These are phyloP conservation scores for Metarhizium album DNA, from an alignment of 2,329 filamentous ascomycete species.

Conservation along the genomic window DNA sequence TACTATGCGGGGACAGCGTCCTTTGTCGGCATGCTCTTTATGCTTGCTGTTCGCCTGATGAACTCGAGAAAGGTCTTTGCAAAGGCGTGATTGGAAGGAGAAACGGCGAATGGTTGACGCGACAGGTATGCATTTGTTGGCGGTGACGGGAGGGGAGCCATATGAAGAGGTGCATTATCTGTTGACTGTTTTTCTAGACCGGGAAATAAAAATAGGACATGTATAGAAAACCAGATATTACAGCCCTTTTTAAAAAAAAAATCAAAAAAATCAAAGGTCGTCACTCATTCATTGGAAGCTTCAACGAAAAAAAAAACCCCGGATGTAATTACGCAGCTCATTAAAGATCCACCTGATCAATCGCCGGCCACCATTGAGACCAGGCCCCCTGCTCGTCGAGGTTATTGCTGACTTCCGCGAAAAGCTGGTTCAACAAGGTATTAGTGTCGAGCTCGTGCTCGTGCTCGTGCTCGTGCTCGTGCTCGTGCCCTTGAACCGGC, in stretches of 20 bases:
- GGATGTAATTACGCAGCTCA: background rate
- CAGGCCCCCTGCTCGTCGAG: conserved; percentile 17
- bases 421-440: conserved; percentile 13
- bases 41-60: conserved; percentile 8
- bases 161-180: background rate
- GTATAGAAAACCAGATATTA: no score
- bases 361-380: conserved; percentile 18
- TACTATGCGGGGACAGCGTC: conserved; percentile 18
- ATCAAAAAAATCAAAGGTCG: no score
- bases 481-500: background rate
- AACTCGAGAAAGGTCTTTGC: conserved; percentile 2
- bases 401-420: conserved; percentile 16
- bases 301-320: no score
- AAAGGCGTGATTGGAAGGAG: conserved; percentile 3
- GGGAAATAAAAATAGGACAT: no score
- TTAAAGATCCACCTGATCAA: conserved; percentile 12
- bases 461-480: no score
- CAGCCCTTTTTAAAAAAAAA: no score
- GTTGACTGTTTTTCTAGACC: background rate
- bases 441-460: conserved; percentile 11
- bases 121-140: background rate
- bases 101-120: background rate
- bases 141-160: background rate
- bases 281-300: no score
- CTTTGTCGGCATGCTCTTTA: conserved; percentile 10